Evolutionary conservation across 495 filamentous ascomycete genomes (phyloP), one percentile per base, ranked within the genome.

Genomic region (Lepraria neglecta): DNA sequence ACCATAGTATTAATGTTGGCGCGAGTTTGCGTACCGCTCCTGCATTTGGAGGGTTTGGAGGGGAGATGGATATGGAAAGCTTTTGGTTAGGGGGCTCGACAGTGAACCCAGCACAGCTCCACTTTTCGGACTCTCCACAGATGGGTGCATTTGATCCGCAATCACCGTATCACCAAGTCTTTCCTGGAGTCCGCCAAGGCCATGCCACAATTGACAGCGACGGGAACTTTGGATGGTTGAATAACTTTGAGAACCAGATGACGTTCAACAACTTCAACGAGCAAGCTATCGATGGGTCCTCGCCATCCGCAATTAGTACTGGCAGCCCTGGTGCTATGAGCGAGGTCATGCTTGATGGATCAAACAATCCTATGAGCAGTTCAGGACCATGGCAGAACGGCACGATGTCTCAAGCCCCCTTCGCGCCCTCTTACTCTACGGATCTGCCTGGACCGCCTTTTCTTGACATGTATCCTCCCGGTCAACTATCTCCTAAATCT

Each of bases 31-130:
- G 89, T 44, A 97, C 91, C 12, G 91, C 91, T 6, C 90, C 90
- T 0, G 83, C 89, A 9, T 78, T 88, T 64, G 78, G 82, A 19
- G 80, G 79, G 44, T 89, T 91, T 73, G 83, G 78, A 56, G 74
- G 81, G 42, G 87, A 87, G 17, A 86, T 90, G 62, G 87, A 95
- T 64, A 83, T 91, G 59, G 87, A 95, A 65, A 76, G 82, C 35
- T 74, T 90, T 59, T 78, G 90, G 54, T 91, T 91, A 71, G 84
- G 81, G 33, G 75, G 80, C 35, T 81, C 80, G 44, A 98, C 94
- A 54, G 89, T 99, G 73, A 97, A 99, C 72, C 94, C 94, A 19
- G 91, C 92, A 64, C 92, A 96, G 67, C 83, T 99, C 55, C 92
- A 97, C 72, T 94, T 94, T 70, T 89, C 81, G 69, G 89, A 90